Conservation (phyloP, 2,329 filamentous ascomycete species). For the Venturia asperata region DNA sequence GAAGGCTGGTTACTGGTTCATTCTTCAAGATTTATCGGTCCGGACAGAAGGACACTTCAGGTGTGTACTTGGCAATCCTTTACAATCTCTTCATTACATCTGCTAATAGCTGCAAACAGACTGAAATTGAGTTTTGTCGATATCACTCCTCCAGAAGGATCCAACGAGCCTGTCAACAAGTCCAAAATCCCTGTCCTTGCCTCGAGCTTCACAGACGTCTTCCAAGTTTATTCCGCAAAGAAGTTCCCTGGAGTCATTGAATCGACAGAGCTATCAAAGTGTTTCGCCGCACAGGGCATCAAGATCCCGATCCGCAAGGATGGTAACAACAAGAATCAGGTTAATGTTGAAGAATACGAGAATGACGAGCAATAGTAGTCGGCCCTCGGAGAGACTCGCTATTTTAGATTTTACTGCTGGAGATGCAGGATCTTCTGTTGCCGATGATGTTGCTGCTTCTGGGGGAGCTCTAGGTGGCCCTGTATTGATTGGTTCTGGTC, state of each 20-base stretch:
- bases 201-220: constrained; percentile 76
- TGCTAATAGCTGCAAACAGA: constrained; percentile 32
- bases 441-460: too few species aligned
- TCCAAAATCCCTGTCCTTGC: constrained; percentile 76
- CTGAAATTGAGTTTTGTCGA: constrained; percentile 76
- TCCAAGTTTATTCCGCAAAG: constrained; percentile 94
- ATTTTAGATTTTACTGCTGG: too few species aligned
- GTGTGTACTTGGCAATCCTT: constrained; percentile 42
- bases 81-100: background rate
- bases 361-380: constrained; percentile 28
- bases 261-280: constrained; percentile 83
- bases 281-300: constrained; percentile 87
- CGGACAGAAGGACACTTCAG: constrained; percentile 86
- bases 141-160: constrained; percentile 52
- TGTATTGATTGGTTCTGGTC: too few species aligned
- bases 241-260: constrained; percentile 98
- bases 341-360: constrained; percentile 41
- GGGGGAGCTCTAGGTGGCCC: too few species aligned
- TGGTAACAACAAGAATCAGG: constrained; percentile 42
- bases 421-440: too few species aligned
- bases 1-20: constrained; percentile 90
- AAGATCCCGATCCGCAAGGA: constrained; percentile 96
- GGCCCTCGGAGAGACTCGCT: too few species aligned
- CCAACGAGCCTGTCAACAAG: constrained; percentile 54
- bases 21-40: constrained; percentile 90